A percentile compares a stretch with the other conserved stretches of the same genome.
These are phyloP conservation scores for Geotrichum klebahnii DNA, from an alignment of 1,139 yeast genomes.

Conservation along the genomic window DNA sequence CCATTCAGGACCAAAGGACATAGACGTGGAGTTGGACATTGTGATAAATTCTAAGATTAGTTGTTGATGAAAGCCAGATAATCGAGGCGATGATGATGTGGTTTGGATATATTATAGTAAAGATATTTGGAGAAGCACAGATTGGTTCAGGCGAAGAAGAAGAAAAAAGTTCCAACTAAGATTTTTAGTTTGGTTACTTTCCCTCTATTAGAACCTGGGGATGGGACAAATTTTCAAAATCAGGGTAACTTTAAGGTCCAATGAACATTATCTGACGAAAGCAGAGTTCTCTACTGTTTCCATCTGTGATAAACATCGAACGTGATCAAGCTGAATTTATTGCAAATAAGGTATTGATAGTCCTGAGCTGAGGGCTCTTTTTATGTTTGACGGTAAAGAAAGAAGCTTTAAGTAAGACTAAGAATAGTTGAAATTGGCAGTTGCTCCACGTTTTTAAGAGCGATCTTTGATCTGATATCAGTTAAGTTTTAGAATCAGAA, in stretches of 20 bases:
- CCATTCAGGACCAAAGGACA: constrained; percentile 28
- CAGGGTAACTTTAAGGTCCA: constrained; percentile 11
- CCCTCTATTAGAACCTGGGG: constrained; percentile 15
- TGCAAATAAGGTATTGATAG: too few species aligned
- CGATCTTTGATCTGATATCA: too few species aligned
- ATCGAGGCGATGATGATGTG: not conserved
- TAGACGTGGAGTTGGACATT: constrained; percentile 31
- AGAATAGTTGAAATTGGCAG: too few species aligned
- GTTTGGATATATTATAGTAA: constrained; percentile 14
- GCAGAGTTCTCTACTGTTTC: too few species aligned
- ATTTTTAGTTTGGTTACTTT: not conserved
- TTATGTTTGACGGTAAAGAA: too few species aligned
- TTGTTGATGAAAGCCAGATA: not conserved
- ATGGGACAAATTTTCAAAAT: constrained; percentile 9
- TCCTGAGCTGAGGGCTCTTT: too few species aligned
- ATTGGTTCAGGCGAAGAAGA: constrained; percentile 7
- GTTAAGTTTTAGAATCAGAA: too few species aligned
- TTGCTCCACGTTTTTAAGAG: too few species aligned
- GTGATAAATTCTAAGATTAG: constrained; percentile 1
- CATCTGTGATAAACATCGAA: too few species aligned
- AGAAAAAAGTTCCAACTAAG: constrained; percentile 9
- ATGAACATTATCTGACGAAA: not conserved
- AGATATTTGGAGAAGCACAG: constrained; percentile 8
- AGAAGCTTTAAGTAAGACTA: too few species aligned
- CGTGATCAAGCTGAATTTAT: too few species aligned